Evolutionary conservation across 2,329 filamentous ascomycete species (phyloP).

Genomic region (Colletotrichum orchidophilum): DNA sequence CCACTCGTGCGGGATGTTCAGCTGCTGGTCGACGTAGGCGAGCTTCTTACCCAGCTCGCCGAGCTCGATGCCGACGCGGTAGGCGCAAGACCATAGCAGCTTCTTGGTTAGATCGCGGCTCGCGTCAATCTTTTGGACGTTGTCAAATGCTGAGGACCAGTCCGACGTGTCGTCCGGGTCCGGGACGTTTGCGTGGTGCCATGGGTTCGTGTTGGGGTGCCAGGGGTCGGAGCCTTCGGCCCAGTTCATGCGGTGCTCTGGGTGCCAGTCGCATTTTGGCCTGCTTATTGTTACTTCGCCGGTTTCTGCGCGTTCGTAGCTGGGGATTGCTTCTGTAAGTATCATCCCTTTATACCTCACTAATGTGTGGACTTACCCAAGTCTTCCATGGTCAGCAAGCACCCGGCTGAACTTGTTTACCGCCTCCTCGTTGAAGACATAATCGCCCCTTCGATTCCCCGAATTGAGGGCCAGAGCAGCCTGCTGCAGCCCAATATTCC

Average conservation of each 20-base stretch:
- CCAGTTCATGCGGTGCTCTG: slow-evolving; percentile 44
- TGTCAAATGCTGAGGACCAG: slow-evolving; percentile 37
- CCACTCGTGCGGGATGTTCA: slow-evolving; percentile 27
- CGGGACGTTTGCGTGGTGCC: slow-evolving; percentile 15
- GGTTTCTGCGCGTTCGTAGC: slow-evolving; percentile 1
- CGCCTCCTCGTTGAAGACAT: slow-evolving; percentile 26
- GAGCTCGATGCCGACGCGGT: slow-evolving; percentile 50
- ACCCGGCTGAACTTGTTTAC: slow-evolving; percentile 41
- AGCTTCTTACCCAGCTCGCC: slow-evolving; percentile 26
- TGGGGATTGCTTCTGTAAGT: neutral
- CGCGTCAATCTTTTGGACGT: slow-evolving; percentile 36
- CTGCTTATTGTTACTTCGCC: slow-evolving; percentile 39
- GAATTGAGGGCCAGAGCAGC: slow-evolving; percentile 9
- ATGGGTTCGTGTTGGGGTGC: neutral
- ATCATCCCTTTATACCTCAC: neutral
- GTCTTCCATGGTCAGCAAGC: slow-evolving; percentile 39
- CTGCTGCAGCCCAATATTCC: neutral
- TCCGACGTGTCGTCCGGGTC: neutral
- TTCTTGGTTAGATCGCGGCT: slow-evolving; percentile 32
- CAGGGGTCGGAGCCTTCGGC: slow-evolving; percentile 32
- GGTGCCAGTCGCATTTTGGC: slow-evolving; percentile 40
- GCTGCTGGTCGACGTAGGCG: slow-evolving; percentile 8
- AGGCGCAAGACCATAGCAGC: slow-evolving; percentile 48
- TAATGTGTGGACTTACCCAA: slow-evolving; percentile 31
- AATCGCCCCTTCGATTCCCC: slow-evolving; percentile 4